These are phyloP conservation scores for Kluyveromyces nonfermentans DNA, from an alignment of 805 yeast genomes.

Conservation along the genomic window DNA sequence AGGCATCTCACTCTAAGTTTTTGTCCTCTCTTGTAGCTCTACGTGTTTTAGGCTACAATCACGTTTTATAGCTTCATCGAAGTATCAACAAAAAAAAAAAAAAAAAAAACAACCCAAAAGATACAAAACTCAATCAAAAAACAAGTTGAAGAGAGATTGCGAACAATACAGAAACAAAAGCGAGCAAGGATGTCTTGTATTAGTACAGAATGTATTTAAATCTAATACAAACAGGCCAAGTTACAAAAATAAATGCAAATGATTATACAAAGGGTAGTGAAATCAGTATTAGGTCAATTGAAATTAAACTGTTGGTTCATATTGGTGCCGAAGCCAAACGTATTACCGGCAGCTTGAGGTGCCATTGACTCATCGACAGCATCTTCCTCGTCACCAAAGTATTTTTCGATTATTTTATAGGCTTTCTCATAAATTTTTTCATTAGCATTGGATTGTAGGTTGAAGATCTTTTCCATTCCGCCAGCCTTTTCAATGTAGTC, in stretches of 20 bases:
- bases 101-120: background rate
- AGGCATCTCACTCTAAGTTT: background rate
- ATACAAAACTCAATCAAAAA: no score
- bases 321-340: constrained; percentile 79
- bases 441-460: constrained; percentile 85
- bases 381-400: constrained; percentile 76
- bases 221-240: background rate
- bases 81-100: background rate
- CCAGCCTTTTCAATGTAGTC: constrained; percentile 95
- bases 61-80: constrained; percentile 1
- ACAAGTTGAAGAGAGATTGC: no score
- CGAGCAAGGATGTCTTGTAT: no score
- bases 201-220: background rate
- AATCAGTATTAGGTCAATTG: constrained; percentile 10
- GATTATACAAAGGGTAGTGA: constrained; percentile 1
- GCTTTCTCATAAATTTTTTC: constrained; percentile 91
- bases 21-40: background rate
- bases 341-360: constrained; percentile 69
- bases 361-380: constrained; percentile 67
- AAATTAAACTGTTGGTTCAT: constrained; percentile 39
- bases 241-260: background rate
- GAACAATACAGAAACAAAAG: no score
- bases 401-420: constrained; percentile 79
- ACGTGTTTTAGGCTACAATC: background rate
- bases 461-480: constrained; percentile 92